Conservation (phyloP, 208 protist genomes). For the Leishmania mexicana region DNA sequence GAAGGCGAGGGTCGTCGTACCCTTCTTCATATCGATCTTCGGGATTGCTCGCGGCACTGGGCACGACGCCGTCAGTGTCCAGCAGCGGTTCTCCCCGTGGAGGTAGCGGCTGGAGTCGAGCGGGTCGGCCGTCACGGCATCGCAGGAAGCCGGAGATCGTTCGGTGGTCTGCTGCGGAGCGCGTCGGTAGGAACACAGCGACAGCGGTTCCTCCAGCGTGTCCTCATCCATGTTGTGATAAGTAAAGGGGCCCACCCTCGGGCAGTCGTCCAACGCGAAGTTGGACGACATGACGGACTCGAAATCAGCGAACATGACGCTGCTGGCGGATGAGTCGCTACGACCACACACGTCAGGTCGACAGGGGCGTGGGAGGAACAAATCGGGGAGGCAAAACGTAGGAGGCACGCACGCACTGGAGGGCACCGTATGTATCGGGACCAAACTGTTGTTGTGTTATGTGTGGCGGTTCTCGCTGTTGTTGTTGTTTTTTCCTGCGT, state of each 20-base stretch:
- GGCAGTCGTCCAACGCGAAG: conserved; percentile 80
- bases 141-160: conserved; percentile 47
- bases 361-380: neutral
- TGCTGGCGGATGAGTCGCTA: neutral
- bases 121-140: conserved; percentile 74
- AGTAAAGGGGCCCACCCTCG: conserved; percentile 81
- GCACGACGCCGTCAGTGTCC: conserved; percentile 73
- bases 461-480: neutral
- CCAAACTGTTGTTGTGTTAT: neutral
- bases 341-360: neutral
- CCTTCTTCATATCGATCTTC: conserved; percentile 91
- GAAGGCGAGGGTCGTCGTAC: conserved; percentile 99
- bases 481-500: neutral
- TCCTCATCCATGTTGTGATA: conserved; percentile 65
- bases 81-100: conserved; percentile 62
- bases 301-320: conserved; percentile 66
- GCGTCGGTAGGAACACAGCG: conserved; percentile 26
- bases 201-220: conserved; percentile 20
- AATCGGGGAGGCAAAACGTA: neutral
- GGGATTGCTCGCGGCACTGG: conserved; percentile 87
- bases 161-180: conserved; percentile 17
- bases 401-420: neutral
- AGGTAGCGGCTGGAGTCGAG: conserved; percentile 71
- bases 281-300: conserved; percentile 73
- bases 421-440: too few species aligned